Evolutionary conservation across 1,284 basidiomycete genomes (phyloP).

Genomic region (Puccinia hordei): DNA sequence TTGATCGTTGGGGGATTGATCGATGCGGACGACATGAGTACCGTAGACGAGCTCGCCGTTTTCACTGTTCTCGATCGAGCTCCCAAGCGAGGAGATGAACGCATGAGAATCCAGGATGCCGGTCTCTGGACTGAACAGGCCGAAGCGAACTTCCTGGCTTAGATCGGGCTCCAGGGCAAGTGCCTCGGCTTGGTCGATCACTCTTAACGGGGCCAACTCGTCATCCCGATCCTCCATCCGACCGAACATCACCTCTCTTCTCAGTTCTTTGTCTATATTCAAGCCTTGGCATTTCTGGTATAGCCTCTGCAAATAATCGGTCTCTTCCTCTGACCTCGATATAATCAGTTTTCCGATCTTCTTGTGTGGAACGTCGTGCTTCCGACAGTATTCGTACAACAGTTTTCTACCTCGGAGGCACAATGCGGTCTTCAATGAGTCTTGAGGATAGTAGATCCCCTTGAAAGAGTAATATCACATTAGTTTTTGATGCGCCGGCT

Average conservation of each 20-base stretch:
- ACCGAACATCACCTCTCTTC: conserved; percentile 2
- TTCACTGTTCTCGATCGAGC: conserved; percentile 64
- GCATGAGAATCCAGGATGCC: conserved; percentile 88
- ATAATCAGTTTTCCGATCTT: conserved; percentile 72
- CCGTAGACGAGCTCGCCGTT: conserved; percentile 76
- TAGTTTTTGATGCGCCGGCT: neutral
- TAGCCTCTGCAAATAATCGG: conserved; percentile 36
- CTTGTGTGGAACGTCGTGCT: conserved; percentile 69
- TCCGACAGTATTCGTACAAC: conserved; percentile 75
- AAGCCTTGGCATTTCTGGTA: conserved; percentile 21
- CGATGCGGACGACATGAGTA: conserved; percentile 84
- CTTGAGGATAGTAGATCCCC: conserved; percentile 70
- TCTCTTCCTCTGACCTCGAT: conserved; percentile 11
- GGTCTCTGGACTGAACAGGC: conserved; percentile 80
- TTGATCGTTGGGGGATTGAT: conserved; percentile 61
- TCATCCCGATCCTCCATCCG: conserved; percentile 60
- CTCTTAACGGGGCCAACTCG: conserved; percentile 66
- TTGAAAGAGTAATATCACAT: neutral
- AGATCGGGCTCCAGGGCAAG: conserved; percentile 79
- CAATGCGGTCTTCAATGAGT: conserved; percentile 81
- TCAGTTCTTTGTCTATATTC: neutral
- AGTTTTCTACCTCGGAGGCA: conserved; percentile 84
- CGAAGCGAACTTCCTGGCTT: conserved; percentile 69
- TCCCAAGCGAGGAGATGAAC: conserved; percentile 55
- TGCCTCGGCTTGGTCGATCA: conserved; percentile 62